Conservation (phyloP, 176 grass and related monocot species). For the Avena insularis region DNA sequence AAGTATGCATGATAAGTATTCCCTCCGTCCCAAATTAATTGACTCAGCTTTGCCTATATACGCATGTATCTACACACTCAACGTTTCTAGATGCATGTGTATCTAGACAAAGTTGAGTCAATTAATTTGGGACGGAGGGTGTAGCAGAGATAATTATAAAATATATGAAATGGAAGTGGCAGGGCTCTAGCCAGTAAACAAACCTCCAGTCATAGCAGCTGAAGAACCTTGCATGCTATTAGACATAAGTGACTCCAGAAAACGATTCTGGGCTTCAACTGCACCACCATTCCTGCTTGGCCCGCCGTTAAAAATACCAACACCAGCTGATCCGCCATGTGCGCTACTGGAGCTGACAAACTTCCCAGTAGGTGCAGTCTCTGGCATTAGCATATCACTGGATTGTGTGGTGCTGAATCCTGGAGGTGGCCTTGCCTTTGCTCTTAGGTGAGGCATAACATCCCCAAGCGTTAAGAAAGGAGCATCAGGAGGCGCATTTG, state of each 20-base stretch:
- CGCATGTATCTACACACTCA: too few relatives aligned
- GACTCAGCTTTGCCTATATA: too few relatives aligned
- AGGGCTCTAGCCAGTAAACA: conserved; percentile 35
- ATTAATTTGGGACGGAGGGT: too few relatives aligned
- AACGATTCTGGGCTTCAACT: conserved; percentile 82
- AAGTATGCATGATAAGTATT: not conserved
- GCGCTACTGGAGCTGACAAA: conserved; percentile 53
- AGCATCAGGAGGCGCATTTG: conserved; percentile 63
- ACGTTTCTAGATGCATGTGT: too few relatives aligned
- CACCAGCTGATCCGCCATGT: conserved; percentile 54
- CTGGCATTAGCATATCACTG: conserved; percentile 51
- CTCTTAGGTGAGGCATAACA: conserved; percentile 94
- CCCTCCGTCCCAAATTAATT: too few relatives aligned
- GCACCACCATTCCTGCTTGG: conserved; percentile 51
- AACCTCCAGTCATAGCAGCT: conserved; percentile 69
- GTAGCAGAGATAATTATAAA: not conserved
- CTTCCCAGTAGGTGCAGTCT: conserved; percentile 49
- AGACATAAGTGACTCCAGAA: conserved; percentile 93
- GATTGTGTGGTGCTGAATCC: conserved; percentile 75
- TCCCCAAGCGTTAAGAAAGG: conserved; percentile 95
- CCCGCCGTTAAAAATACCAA: conserved; percentile 57
- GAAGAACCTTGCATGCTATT: conserved; percentile 54
- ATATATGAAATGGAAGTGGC: conserved; percentile 26
- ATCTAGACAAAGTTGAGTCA: too few relatives aligned
- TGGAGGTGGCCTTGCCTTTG: conserved; percentile 91